Conservation (phyloP, 2,329 filamentous ascomycete species). For the Penicillium polonicum region DNA sequence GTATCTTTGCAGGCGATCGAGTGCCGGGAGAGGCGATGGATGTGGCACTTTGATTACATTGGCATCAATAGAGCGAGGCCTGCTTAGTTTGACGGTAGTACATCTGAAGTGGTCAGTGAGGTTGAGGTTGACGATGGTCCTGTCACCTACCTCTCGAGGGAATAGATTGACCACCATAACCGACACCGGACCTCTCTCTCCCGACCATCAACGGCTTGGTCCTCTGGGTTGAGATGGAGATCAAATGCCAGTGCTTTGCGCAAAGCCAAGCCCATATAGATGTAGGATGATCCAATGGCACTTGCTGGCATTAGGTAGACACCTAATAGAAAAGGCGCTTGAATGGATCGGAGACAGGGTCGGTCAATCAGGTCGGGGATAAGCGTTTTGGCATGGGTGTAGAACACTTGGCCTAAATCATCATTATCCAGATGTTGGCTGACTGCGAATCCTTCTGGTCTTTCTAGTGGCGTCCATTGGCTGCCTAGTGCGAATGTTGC, state of each 20-base stretch:
- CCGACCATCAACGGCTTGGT: conserved; percentile 35
- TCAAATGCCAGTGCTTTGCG: conserved; percentile 55
- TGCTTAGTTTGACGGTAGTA: conserved; percentile 17
- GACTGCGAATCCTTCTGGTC: conserved; percentile 16
- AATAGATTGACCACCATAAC: conserved; percentile 54
- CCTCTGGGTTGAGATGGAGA: conserved; percentile 39
- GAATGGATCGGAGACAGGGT: conserved; percentile 33
- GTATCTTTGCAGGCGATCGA: conserved; percentile 26
- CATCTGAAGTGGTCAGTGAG: conserved; percentile 26
- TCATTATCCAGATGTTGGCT: conserved; percentile 4
- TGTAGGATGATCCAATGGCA: conserved; percentile 35
- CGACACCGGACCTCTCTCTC: conserved; percentile 51
- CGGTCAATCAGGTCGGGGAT: conserved; percentile 38
- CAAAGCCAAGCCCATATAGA: conserved; percentile 48
- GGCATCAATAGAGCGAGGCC: conserved; percentile 15
- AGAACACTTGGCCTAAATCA: conserved; percentile 35
- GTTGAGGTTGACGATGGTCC: conserved; percentile 25
- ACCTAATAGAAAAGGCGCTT: conserved; percentile 35
- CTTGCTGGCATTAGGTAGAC: conserved; percentile 39
- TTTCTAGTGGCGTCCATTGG: conserved; percentile 36
- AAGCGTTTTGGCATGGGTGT: conserved; percentile 29
- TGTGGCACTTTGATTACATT: conserved; percentile 11
- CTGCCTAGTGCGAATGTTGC: conserved; percentile 32
- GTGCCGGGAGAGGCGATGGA: conserved; percentile 9
- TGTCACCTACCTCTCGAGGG: conserved; percentile 19